Evolutionary conservation across 2,329 filamentous ascomycete genomes (phyloP).

Genomic region (Ilyonectria sp.): DNA sequence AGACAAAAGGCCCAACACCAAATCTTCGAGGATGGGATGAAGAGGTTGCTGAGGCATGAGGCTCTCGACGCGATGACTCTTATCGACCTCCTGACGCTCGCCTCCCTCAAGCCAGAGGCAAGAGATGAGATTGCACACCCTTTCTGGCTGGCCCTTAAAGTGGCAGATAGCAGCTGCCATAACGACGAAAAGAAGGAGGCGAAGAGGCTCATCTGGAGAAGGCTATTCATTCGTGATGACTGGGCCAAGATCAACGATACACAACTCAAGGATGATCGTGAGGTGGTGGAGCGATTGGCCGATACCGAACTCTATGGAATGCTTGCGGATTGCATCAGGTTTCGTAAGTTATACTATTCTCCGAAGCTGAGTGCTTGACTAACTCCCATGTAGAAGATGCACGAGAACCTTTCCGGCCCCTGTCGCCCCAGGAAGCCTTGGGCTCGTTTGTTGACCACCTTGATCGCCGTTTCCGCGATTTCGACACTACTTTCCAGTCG

Average conservation of each 20-base stretch:
- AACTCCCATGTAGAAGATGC: conserved; percentile 57
- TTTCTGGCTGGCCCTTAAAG: conserved; percentile 82
- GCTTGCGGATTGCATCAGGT: conserved; percentile 73
- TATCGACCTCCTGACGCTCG: conserved; percentile 86
- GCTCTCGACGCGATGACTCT: conserved; percentile 76
- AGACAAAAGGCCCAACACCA: conserved; percentile 77
- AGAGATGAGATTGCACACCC: conserved; percentile 73
- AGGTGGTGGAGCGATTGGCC: conserved; percentile 74
- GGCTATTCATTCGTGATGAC: conserved; percentile 86
- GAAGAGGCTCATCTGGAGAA: conserved; percentile 83
- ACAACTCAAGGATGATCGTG: conserved; percentile 78
- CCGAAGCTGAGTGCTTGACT: conserved; percentile 41
- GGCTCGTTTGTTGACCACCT: conserved; percentile 75
- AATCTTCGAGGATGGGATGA: conserved; percentile 80
- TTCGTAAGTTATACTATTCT: conserved; percentile 66
- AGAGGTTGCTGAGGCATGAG: conserved; percentile 79
- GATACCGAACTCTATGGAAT: conserved; percentile 80
- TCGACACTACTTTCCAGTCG: conserved; percentile 75
- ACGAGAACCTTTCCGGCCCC: conserved; percentile 59
- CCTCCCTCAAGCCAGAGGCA: conserved; percentile 64
- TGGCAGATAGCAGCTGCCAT: conserved; percentile 68
- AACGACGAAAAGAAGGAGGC: conserved; percentile 72
- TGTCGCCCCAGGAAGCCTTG: conserved; percentile 68
- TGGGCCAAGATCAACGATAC: conserved; percentile 88
- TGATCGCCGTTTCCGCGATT: conserved; percentile 71